A percentile compares a stretch with the other conserved stretches of the same genome.
phyloP scores from a whole-genome alignment of 140 eudicot species.

The Anethum foeniculum region DNA sequence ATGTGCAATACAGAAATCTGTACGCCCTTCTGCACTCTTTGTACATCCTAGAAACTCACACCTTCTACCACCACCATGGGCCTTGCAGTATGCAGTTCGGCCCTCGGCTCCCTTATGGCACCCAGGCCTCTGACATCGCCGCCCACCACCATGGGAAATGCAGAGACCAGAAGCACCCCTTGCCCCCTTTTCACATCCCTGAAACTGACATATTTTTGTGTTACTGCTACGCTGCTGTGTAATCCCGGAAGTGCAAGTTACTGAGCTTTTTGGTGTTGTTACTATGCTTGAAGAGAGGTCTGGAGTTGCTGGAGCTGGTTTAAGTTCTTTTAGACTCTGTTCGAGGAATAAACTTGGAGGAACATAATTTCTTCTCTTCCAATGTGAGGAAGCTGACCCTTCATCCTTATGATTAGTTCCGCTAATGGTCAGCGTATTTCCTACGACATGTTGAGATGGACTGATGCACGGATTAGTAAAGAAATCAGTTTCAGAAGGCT shows the following conservation, averaged over 20 bases:
- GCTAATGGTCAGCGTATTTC: constrained; percentile 16
- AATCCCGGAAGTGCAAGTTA: constrained; percentile 78
- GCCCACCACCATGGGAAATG: constrained; percentile 98
- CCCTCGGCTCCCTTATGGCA: constrained; percentile 99
- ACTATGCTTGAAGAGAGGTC: constrained; percentile 43
- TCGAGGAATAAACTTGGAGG: constrained; percentile 22
- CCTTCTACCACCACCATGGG: constrained; percentile 97
- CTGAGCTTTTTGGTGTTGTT: constrained; percentile 65
- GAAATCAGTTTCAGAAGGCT: constrained; percentile 68
- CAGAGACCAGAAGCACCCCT: constrained; percentile 98
- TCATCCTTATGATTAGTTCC: constrained; percentile 28
- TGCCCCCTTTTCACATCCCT: constrained; percentile 87
- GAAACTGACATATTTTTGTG: constrained; percentile 64
- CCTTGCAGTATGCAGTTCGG: constrained; percentile 94
- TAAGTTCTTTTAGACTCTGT: constrained; percentile 24
- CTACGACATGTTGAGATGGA: constrained; percentile 16
- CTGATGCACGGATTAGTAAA: constrained; percentile 37
- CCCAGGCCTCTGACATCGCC: constrained; percentile 84
- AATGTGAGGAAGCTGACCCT: constrained; percentile 27
- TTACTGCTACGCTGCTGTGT: constrained; percentile 49
- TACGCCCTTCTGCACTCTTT: constrained; percentile 97
- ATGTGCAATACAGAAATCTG: constrained; percentile 92
- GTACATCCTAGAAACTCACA: constrained; percentile 89
- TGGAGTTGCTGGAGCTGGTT: constrained; percentile 23
- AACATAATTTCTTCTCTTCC: constrained; percentile 20